These are phyloP conservation scores for Naganishia sp. DNA, from an alignment of 1,284 basidiomycete genomes.

Conservation along the genomic window DNA sequence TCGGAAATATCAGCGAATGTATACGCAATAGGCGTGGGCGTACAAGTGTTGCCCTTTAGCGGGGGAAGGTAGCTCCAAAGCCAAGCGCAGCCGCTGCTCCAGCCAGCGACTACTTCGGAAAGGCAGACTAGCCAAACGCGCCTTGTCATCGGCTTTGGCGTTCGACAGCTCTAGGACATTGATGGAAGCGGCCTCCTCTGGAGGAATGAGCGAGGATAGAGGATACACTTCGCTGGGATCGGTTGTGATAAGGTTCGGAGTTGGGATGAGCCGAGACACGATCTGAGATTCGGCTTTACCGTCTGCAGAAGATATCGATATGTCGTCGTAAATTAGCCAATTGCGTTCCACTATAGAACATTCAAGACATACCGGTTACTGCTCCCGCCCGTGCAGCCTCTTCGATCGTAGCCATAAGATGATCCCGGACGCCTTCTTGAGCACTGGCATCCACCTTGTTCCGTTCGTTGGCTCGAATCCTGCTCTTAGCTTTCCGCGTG, in stretches of 20 bases:
- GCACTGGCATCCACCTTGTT: slow-evolving; percentile 82
- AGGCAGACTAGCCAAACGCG: slow-evolving; percentile 64
- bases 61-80: slow-evolving; percentile 30
- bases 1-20: background rate
- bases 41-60: slow-evolving; percentile 65
- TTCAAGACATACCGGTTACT: slow-evolving; percentile 60
- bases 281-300: slow-evolving; percentile 70
- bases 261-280: slow-evolving; percentile 69
- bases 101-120: slow-evolving; percentile 69
- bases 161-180: slow-evolving; percentile 64
- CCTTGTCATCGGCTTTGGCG: slow-evolving; percentile 56
- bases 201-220: slow-evolving; percentile 71
- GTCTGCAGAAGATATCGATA: slow-evolving; percentile 40
- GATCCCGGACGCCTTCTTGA: slow-evolving; percentile 74
- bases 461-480: slow-evolving; percentile 77
- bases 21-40: slow-evolving; percentile 37
- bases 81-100: slow-evolving; percentile 44
- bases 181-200: slow-evolving; percentile 60
- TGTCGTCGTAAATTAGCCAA: background rate
- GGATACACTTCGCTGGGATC: slow-evolving; percentile 74
- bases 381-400: slow-evolving; percentile 67
- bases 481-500: slow-evolving; percentile 84
- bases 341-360: no score
- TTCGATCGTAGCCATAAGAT: slow-evolving; percentile 77
- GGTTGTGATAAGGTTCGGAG: slow-evolving; percentile 65